Conservation (phyloP, 2,329 filamentous ascomycete genomes). For the Fusarium siculi region DNA sequence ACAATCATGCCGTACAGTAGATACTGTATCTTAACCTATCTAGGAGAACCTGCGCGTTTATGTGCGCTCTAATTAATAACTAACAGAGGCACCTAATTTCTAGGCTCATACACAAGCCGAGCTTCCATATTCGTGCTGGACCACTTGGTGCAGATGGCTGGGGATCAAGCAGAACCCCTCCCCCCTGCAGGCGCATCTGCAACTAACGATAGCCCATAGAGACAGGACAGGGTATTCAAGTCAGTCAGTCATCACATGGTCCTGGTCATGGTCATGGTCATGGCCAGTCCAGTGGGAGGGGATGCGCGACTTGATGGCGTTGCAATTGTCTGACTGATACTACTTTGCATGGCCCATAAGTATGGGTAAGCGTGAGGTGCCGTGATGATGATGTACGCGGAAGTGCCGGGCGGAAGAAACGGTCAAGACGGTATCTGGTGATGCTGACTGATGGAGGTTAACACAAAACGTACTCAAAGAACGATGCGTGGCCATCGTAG, state of each 20-base stretch:
- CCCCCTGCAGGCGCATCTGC: conserved; percentile 39
- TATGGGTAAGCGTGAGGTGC: conserved; percentile 11
- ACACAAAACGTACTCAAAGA: not conserved
- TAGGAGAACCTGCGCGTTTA: conserved; percentile 11
- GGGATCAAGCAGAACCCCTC: conserved; percentile 31
- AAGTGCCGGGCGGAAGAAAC: conserved; percentile 26
- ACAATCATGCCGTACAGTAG: not conserved
- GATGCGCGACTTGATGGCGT: conserved; percentile 31
- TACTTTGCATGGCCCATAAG: conserved; percentile 12
- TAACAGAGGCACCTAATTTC: conserved; percentile 14
- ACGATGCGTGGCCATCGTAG: not conserved
- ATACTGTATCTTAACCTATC: not conserved
- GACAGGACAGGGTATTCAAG: conserved; percentile 19
- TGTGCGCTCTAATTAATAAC: conserved; percentile 32
- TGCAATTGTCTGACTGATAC: conserved; percentile 35
- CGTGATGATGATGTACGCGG: conserved; percentile 3
- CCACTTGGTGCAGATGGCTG: conserved; percentile 45
- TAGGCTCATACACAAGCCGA: conserved; percentile 32
- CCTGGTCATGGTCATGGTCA: conserved; percentile 20
- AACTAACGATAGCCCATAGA: conserved; percentile 34
- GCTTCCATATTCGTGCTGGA: conserved; percentile 39
- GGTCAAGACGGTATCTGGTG: conserved; percentile 19
- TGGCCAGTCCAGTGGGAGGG: conserved; percentile 32
- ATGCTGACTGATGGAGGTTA: conserved; percentile 35
- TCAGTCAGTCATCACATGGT: conserved; percentile 30